Evolutionary conservation across 495 filamentous ascomycete species (phyloP), one percentile per base, ranked within the genome.

Genomic region (Tuber brumale): DNA sequence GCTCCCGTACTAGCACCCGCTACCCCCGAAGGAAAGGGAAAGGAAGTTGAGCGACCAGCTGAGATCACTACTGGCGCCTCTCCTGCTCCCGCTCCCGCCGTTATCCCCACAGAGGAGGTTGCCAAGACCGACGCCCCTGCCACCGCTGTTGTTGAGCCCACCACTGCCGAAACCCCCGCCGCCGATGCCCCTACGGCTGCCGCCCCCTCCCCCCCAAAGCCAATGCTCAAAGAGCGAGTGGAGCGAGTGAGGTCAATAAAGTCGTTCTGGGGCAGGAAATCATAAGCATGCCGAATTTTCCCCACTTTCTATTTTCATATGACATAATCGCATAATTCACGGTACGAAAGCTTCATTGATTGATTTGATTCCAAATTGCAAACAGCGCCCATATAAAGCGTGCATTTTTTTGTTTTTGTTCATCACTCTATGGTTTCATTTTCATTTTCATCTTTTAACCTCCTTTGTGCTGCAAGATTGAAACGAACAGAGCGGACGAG

Each of bases 1-100:
- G 83, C 85, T 43, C 83, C 87, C 51, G 83, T 85, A 43, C 86
- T 86, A 70, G 82, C 79, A 45, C 83, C 86, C 81, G 83, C 83
- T 69, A 75, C 84, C 75, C 51, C 74, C 70, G 69, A 37, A 72
- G n/a, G 81, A 84, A 57, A 81, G 79, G 70, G 83, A 87, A 82
- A 84, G 85, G n/a, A 77, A 81, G 51, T 42, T 82, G 72, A 82
- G 12, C 57, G 57, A 6, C 57, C 83, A 43, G 82, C 71, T 39
- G 74, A 82, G 39, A 12, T 72, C 74, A 46, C 75, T 83, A 84
- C 81, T 81, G 83, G 81, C 79, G 76, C 79, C 76, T 79, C 81
- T 84, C 83, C 83, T 80, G 80, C 80, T 76, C 80, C 81, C 78
- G 80, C 77, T 70, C 76, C 81, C 19, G 72, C 44, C 43, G 77